A percentile compares a stretch with the other conserved stretches of the same genome.
Conservation (phyloP, 2,329 filamentous ascomycete genomes). For the Diplocarpon rosae region DNA sequence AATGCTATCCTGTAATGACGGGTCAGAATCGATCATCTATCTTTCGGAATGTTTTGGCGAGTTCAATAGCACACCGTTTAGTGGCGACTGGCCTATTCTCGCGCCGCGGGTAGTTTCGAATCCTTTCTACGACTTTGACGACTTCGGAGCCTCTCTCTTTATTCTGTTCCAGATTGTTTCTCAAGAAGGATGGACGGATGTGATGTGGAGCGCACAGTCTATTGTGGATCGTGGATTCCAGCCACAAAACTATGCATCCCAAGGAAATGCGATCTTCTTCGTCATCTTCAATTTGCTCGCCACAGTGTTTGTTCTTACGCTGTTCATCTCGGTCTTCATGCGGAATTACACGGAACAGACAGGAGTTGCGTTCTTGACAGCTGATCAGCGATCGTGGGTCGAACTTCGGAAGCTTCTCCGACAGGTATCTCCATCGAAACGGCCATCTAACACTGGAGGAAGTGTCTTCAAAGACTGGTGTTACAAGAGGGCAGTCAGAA, state of each 20-base stretch:
- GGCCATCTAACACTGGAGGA: constrained; percentile 67
- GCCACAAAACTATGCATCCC: constrained; percentile 54
- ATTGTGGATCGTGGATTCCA: constrained; percentile 71
- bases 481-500: constrained; percentile 86
- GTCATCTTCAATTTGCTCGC: constrained; percentile 92
- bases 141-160: constrained; percentile 87
- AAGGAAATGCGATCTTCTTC: constrained; percentile 89
- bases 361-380: constrained; percentile 88
- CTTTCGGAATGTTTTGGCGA: constrained; percentile 76
- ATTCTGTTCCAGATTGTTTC: constrained; percentile 98
- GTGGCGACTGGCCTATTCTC: constrained; percentile 64
- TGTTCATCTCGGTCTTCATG: constrained; percentile 99
- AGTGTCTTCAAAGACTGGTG: constrained; percentile 85
- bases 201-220: constrained; percentile 73
- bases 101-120: constrained; percentile 75
- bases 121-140: constrained; percentile 82
- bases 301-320: constrained; percentile 88
- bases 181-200: constrained; percentile 94
- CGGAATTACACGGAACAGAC: constrained; percentile 98
- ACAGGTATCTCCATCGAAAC: constrained; percentile 90
- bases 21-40: constrained; percentile 40
- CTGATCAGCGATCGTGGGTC: constrained; percentile 93
- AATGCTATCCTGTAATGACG: constrained; percentile 72
- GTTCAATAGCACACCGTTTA: constrained; percentile 64
- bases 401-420: constrained; percentile 84